These are phyloP conservation scores for Closterium sp. DNA, from an alignment of 139 green algal species.

Conservation along the genomic window DNA sequence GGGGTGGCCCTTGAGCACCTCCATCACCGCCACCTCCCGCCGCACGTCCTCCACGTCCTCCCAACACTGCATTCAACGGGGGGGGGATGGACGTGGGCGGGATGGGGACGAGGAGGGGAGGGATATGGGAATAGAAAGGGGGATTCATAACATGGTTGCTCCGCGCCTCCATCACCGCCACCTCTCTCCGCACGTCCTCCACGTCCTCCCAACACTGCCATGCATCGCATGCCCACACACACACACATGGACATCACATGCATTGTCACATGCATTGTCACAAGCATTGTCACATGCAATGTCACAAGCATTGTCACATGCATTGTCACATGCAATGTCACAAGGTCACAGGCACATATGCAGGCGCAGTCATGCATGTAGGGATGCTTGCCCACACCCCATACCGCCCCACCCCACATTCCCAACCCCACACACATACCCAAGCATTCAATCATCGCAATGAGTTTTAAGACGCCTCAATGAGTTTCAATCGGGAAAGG, in stretches of 20 bases:
- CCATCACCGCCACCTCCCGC: conserved; percentile 3
- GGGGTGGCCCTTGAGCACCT: not conserved
- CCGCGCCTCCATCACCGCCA: not conserved
- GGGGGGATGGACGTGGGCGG: no score
- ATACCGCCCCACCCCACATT: not conserved
- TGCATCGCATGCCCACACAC: not conserved
- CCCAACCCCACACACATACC: not conserved
- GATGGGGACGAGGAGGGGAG: no score
- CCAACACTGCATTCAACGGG: not conserved
- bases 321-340: not conserved
- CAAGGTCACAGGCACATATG: not conserved
- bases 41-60: conserved; percentile 10
- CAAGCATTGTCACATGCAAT: no score
- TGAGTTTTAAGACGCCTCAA: no score
- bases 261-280: no score
- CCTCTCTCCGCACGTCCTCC: conserved; percentile 3
- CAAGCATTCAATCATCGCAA: not conserved
- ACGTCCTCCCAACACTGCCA: not conserved
- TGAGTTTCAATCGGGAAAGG: not conserved
- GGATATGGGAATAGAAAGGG: no score
- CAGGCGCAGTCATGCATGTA: not conserved
- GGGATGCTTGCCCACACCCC: not conserved
- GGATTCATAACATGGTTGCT: no score
- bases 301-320: no score
- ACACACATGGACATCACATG: no score